These are phyloP conservation scores for Fusarium transvaalense DNA, from an alignment of 2,329 filamentous ascomycete genomes.

Conservation along the genomic window DNA sequence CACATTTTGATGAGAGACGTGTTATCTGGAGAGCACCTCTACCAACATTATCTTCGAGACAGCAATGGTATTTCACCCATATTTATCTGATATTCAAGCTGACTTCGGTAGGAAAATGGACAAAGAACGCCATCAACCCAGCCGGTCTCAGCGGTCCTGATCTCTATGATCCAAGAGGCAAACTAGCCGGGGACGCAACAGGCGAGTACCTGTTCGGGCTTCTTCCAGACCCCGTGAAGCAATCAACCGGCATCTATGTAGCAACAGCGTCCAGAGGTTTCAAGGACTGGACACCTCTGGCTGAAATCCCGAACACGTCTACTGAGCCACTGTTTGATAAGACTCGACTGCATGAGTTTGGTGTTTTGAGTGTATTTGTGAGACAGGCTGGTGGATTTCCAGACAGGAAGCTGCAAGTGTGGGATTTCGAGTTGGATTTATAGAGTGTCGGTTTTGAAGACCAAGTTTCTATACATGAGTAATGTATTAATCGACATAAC, in stretches of 20 bases:
- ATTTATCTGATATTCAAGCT: accelerated
- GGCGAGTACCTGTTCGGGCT: slow-evolving; percentile 29
- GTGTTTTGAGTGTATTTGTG: slow-evolving; percentile 23
- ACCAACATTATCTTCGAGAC: slow-evolving; percentile 32
- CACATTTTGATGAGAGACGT: slow-evolving; percentile 37
- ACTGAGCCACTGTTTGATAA: slow-evolving; percentile 34
- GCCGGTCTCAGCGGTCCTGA: slow-evolving; percentile 30
- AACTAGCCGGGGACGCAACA: slow-evolving; percentile 26
- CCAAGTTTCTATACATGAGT: too few relatives aligned
- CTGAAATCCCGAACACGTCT: slow-evolving; percentile 25
- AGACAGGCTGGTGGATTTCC: slow-evolving; percentile 28
- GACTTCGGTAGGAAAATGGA: slow-evolving; percentile 15
- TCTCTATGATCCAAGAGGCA: slow-evolving; percentile 33
- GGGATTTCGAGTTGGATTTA: slow-evolving; percentile 35
- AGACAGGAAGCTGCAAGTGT: slow-evolving; percentile 30
- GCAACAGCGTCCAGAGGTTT: slow-evolving; percentile 12
- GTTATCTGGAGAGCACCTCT: slow-evolving; percentile 18
- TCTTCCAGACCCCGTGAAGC: slow-evolving; percentile 12
- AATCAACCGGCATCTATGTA: slow-evolving; percentile 17
- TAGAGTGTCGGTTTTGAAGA: neutral
- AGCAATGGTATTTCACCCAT: neutral
- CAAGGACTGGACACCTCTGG: slow-evolving; percentile 27
- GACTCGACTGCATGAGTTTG: slow-evolving; percentile 13
- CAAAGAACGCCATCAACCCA: slow-evolving; percentile 29
- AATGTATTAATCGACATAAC: too few relatives aligned